A percentile compares a stretch with the other conserved stretches of the same genome.
These are phyloP conservation scores for sorghum (Sorghum bicolor) DNA, from an alignment of 176 grass and related monocot species.

Conservation along the genomic window DNA sequence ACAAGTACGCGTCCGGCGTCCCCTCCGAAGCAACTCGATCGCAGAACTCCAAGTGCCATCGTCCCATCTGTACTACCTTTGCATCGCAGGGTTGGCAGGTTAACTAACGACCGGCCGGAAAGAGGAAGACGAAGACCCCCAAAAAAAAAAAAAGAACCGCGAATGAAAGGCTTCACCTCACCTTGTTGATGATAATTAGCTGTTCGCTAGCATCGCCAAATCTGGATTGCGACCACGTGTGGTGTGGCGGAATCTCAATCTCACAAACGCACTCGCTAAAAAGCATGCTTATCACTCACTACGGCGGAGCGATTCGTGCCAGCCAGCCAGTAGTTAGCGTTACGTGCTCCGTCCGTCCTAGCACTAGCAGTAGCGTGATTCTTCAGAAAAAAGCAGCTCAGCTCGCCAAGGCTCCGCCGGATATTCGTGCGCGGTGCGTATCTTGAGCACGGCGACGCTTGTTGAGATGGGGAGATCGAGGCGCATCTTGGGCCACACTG, in stretches of 20 bases:
- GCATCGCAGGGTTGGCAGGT: neutral
- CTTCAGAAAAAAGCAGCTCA: constrained; percentile 23
- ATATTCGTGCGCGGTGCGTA: constrained; percentile 4
- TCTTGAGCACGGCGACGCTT: neutral
- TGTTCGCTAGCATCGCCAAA: neutral
- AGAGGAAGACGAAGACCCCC: neutral
- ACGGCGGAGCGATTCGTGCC: neutral
- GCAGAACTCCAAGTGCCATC: neutral
- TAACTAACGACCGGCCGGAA: neutral
- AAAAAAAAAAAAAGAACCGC: neutral
- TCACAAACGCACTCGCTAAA: constrained; percentile 1
- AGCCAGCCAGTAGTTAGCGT: neutral
- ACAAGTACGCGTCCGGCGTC: neutral
- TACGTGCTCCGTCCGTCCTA: neutral
- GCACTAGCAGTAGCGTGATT: constrained; percentile 33
- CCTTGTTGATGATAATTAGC: neutral
- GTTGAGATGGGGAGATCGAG: neutral
- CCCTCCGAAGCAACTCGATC: neutral
- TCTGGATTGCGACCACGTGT: constrained; percentile 14
- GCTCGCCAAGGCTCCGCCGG: neutral
- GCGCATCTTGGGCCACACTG: neutral
- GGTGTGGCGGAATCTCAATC: constrained; percentile 20
- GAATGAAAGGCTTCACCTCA: neutral
- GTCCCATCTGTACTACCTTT: neutral
- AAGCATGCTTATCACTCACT: constrained; percentile 32